Conservation (phyloP, 768 basidiomycete species). For the Inosperma sp. region DNA sequence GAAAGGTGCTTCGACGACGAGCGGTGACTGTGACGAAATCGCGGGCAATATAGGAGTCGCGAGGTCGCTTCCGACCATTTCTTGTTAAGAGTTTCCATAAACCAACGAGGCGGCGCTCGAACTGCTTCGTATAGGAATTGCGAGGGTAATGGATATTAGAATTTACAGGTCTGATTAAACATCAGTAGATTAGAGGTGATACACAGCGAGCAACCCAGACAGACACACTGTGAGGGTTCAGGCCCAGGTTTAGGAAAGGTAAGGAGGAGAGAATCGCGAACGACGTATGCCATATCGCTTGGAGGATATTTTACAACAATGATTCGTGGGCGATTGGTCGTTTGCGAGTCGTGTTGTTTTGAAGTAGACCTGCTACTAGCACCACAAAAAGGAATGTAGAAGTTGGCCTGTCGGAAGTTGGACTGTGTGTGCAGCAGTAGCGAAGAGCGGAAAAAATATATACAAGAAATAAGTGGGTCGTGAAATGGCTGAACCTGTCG, state of each 20-base stretch:
- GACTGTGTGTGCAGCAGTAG: slow-evolving; percentile 9
- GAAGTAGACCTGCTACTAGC: slow-evolving; percentile 17
- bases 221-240: slow-evolving; percentile 15
- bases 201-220: neutral
- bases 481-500: slow-evolving; percentile 12
- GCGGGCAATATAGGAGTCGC: slow-evolving; percentile 49
- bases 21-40: slow-evolving; percentile 61
- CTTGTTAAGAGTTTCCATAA: slow-evolving; percentile 61
- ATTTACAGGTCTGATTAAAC: neutral
- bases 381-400: slow-evolving; percentile 20
- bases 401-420: slow-evolving; percentile 12
- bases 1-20: slow-evolving; percentile 49
- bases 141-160: slow-evolving; percentile 13
- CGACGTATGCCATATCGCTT: slow-evolving; percentile 17
- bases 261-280: slow-evolving; percentile 30
- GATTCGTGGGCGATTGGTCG: neutral
- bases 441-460: slow-evolving; percentile 7
- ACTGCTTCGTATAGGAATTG: slow-evolving; percentile 37
- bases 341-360: neutral
- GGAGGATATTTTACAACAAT: neutral
- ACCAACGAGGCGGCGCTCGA: slow-evolving; percentile 55
- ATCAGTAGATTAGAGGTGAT: neutral
- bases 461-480: slow-evolving; percentile 2
- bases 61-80: slow-evolving; percentile 45
- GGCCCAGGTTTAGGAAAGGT: slow-evolving; percentile 25